These are phyloP conservation scores for Casaregolazyma suthepensis DNA, from an alignment of 1,139 yeast species.

Conservation along the genomic window DNA sequence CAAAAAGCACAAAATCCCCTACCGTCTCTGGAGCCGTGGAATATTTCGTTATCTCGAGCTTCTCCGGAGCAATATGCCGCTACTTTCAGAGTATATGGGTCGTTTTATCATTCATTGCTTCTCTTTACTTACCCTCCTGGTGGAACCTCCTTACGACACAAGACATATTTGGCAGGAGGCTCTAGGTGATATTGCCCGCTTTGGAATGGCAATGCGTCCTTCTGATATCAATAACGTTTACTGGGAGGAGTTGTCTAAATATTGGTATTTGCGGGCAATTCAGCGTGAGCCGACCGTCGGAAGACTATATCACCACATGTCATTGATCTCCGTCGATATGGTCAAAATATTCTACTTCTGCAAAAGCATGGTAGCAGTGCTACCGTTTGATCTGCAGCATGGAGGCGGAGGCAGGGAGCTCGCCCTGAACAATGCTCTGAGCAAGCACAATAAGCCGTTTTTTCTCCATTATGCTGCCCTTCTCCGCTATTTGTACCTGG, in stretches of 20 bases:
- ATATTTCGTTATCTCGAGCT: slow-evolving; percentile 28
- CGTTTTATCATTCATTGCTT: slow-evolving; percentile 27
- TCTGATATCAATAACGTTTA: slow-evolving; percentile 19
- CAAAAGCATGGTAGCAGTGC: slow-evolving; percentile 24
- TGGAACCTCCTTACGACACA: slow-evolving; percentile 29
- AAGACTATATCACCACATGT: slow-evolving; percentile 30
- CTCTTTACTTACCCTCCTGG: slow-evolving; percentile 25
- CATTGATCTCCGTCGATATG: slow-evolving; percentile 24
- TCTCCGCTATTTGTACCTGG: slow-evolving; percentile 11
- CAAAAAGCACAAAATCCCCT: slow-evolving; percentile 28
- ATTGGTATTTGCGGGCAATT: slow-evolving; percentile 30
- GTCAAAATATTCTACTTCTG: slow-evolving; percentile 30
- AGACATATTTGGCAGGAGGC: slow-evolving; percentile 32
- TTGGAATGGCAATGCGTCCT: slow-evolving; percentile 24
- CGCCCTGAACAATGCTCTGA: slow-evolving; percentile 14
- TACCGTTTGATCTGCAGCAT: slow-evolving; percentile 18
- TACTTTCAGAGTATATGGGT: slow-evolving; percentile 22
- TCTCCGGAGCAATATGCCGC: slow-evolving; percentile 26
- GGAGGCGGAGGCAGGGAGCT: slow-evolving; percentile 11
- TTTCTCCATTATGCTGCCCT: slow-evolving; percentile 16
- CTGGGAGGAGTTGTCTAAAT: slow-evolving; percentile 29
- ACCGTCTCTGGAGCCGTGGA: slow-evolving; percentile 32
- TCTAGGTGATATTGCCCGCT: slow-evolving; percentile 31
- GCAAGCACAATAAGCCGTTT: slow-evolving; percentile 21
- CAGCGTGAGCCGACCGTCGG: slow-evolving; percentile 29